phyloP scores from a whole-genome alignment of 495 filamentous ascomycete species.

The Rhypophila decipiens region DNA sequence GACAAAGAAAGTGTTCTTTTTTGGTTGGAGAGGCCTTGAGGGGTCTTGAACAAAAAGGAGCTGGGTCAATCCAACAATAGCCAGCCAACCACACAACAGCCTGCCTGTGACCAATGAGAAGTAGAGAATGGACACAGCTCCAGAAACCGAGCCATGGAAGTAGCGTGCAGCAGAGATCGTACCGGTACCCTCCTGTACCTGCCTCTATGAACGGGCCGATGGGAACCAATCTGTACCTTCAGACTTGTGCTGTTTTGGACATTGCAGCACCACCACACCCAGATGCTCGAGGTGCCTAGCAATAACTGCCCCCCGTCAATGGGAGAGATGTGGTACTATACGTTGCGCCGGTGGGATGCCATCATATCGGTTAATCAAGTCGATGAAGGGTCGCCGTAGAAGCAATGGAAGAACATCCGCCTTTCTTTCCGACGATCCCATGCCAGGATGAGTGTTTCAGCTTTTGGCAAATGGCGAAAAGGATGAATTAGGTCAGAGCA shows the following conservation, averaged over 20 bases:
- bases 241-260: no score
- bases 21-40: slow-evolving; percentile 2
- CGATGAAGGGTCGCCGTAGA: slow-evolving; percentile 15
- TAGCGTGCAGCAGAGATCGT: no score
- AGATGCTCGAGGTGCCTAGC: slow-evolving; percentile 10
- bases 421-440: slow-evolving; percentile 25
- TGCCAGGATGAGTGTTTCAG: slow-evolving; percentile 32
- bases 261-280: no score
- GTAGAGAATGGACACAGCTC: no score
- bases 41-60: neutral
- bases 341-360: slow-evolving; percentile 18
- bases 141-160: no score
- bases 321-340: neutral
- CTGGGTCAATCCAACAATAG: slow-evolving; percentile 4
- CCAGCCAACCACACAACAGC: slow-evolving; percentile 14
- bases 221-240: slow-evolving; percentile 18
- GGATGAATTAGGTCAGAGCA: slow-evolving; percentile 31
- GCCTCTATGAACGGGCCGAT: slow-evolving; percentile 4
- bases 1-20: slow-evolving; percentile 13
- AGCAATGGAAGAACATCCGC: slow-evolving; percentile 25
- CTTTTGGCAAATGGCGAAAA: slow-evolving; percentile 32
- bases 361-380: slow-evolving; percentile 32
- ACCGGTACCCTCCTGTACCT: no score
- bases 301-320: neutral
- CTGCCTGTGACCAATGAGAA: slow-evolving; percentile 15